A percentile compares a stretch with the other conserved stretches of the same genome.
These are phyloP conservation scores for Andalucia godoyi DNA, from an alignment of 78 protist genomes.

Conservation along the genomic window DNA sequence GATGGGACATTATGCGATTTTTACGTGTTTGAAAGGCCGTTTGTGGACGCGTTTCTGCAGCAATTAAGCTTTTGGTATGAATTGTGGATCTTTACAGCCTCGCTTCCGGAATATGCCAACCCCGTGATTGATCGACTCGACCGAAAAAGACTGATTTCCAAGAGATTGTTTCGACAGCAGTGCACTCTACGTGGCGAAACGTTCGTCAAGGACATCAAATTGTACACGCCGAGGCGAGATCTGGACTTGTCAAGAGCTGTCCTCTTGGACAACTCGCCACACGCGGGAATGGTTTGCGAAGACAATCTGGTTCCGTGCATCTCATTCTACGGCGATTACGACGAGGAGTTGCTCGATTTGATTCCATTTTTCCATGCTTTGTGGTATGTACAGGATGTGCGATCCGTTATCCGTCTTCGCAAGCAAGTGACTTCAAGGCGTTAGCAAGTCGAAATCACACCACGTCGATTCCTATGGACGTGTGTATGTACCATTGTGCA, in stretches of 20 bases:
- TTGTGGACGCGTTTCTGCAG: constrained; percentile 43
- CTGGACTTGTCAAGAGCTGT: constrained; percentile 40
- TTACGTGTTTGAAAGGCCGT: constrained; percentile 64
- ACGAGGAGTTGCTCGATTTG: constrained; percentile 38
- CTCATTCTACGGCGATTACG: constrained; percentile 6
- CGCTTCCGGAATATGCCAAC: constrained; percentile 51
- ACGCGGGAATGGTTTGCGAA: constrained; percentile 33
- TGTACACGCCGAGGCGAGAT: constrained; percentile 23
- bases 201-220: constrained; percentile 55
- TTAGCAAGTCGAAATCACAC: no score
- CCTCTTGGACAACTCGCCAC: constrained; percentile 63
- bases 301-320: constrained; percentile 68
- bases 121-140: constrained; percentile 59
- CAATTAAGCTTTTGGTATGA: constrained; percentile 61
- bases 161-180: constrained; percentile 12
- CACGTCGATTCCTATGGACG: no score
- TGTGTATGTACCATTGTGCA: no score
- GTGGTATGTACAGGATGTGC: constrained; percentile 43
- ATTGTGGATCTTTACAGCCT: constrained; percentile 62
- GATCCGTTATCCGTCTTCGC: constrained; percentile 37
- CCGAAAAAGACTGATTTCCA: constrained; percentile 18
- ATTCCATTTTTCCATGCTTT: constrained; percentile 57
- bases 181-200: constrained; percentile 26
- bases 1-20: constrained; percentile 4
- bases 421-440: no score